Conservation (phyloP, 2,329 filamentous ascomycete species). For the Penicillium sp. region DNA sequence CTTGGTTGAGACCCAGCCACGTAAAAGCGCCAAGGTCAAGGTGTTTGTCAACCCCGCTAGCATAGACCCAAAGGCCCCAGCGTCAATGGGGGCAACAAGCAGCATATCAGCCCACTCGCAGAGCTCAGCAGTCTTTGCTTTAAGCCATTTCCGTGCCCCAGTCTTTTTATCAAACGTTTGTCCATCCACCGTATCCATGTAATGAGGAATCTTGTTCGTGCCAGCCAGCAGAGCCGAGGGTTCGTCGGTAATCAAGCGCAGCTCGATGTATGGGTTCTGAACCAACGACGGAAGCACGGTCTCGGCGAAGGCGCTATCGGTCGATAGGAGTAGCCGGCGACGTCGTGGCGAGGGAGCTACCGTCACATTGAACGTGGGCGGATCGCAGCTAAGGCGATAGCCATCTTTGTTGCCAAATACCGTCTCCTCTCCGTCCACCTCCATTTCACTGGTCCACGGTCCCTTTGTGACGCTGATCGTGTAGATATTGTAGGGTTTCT, state of each 20-base stretch:
- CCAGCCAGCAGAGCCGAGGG: constrained; percentile 37
- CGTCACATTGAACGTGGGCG: constrained; percentile 1
- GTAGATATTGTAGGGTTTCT: neutral
- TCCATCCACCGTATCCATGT: constrained; percentile 42
- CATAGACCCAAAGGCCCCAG: constrained; percentile 84
- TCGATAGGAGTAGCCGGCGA: constrained; percentile 38
- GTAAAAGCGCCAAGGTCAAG: constrained; percentile 74
- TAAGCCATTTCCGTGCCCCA: constrained; percentile 40
- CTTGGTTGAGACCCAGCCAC: constrained; percentile 85
- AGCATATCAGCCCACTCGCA: constrained; percentile 87
- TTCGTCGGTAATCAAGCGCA: constrained; percentile 45
- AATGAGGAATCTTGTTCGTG: constrained; percentile 40
- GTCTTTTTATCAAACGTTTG: constrained; percentile 41
- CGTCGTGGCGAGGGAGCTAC: constrained; percentile 17
- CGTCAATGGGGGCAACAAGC: constrained; percentile 80
- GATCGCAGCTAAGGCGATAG: constrained; percentile 3
- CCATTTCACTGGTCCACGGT: constrained; percentile 25
- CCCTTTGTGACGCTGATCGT: constrained; percentile 13
- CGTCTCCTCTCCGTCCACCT: constrained; percentile 24
- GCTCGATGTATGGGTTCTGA: constrained; percentile 40
- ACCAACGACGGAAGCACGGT: constrained; percentile 40
- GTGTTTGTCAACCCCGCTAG: constrained; percentile 79
- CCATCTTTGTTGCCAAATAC: constrained; percentile 16
- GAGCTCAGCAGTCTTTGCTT: constrained; percentile 57
- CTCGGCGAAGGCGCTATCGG: constrained; percentile 42